phyloP scores from a whole-genome alignment of 768 basidiomycete species.

The Boletus rufocinnamomeus region DNA sequence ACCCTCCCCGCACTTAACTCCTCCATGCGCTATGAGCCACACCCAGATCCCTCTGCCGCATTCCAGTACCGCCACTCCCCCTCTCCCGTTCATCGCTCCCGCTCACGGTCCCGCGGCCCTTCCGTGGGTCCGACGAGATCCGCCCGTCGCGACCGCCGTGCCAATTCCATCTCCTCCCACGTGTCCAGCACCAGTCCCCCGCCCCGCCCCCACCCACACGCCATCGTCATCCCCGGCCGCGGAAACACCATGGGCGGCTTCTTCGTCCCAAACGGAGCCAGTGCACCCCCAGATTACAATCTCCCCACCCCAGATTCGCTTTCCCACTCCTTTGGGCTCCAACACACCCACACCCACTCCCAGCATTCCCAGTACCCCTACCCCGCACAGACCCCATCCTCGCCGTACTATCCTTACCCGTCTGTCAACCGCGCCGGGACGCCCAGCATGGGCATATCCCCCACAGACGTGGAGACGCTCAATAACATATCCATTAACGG shows the following conservation, averaged over 20 bases:
- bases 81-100: slow-evolving; percentile 43
- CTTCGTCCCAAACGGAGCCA: slow-evolving; percentile 32
- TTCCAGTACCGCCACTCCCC: slow-evolving; percentile 30
- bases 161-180: slow-evolving; percentile 60
- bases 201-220: slow-evolving; percentile 53
- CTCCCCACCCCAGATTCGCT: slow-evolving; percentile 46
- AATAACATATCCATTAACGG: slow-evolving; percentile 19
- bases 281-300: slow-evolving; percentile 39
- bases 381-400: slow-evolving; percentile 32
- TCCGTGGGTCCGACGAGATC: slow-evolving; percentile 56
- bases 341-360: slow-evolving; percentile 34
- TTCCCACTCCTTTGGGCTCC: slow-evolving; percentile 35
- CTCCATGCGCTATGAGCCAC: slow-evolving; percentile 51
- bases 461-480: slow-evolving; percentile 30
- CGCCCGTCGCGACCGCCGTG: slow-evolving; percentile 51
- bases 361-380: slow-evolving; percentile 27
- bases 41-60: slow-evolving; percentile 35
- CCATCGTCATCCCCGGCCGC: slow-evolving; percentile 67
- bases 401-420: slow-evolving; percentile 32
- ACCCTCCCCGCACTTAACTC: slow-evolving; percentile 54
- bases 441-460: slow-evolving; percentile 29
- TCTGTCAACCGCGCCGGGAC: slow-evolving; percentile 18
- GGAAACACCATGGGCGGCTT: slow-evolving; percentile 34
- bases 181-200: slow-evolving; percentile 53
- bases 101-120: slow-evolving; percentile 42